Evolutionary conservation across 73 alveolate genomes (phyloP).

Genomic region (Effrenium voratum): DNA sequence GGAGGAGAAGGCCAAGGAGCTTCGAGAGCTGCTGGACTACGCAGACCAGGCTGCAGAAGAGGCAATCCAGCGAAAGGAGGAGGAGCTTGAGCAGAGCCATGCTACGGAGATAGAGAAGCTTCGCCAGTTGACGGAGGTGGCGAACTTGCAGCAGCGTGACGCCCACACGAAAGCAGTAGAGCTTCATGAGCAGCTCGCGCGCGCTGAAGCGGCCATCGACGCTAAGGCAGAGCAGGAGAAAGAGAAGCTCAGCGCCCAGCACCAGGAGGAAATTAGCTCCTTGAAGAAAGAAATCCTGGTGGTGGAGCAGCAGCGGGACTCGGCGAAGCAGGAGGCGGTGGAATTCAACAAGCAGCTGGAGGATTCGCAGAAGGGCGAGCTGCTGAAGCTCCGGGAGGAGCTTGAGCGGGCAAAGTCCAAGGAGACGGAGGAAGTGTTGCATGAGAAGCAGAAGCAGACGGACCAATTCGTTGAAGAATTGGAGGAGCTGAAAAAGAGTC

Average conservation of each 20-base stretch:
- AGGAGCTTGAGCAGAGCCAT: conserved; percentile 55
- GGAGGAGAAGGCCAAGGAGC: conserved; percentile 88
- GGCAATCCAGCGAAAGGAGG: conserved; percentile 50
- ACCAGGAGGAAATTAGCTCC: conserved; percentile 33
- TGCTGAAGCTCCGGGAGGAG: conserved; percentile 38
- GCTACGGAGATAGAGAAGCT: conserved; percentile 28
- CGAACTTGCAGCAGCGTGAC: conserved; percentile 57
- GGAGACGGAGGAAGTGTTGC: conserved; percentile 7
- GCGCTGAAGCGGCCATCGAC: conserved; percentile 75
- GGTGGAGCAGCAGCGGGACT: conserved; percentile 58
- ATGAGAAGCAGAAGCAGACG: conserved; percentile 37
- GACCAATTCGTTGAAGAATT: neutral
- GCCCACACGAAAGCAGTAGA: conserved; percentile 68
- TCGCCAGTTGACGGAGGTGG: conserved; percentile 57
- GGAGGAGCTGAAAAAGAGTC: conserved; percentile 48
- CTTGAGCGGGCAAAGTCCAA: conserved; percentile 49
- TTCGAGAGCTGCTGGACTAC: conserved; percentile 86
- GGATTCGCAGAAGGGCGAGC: conserved; percentile 56
- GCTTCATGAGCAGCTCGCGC: conserved; percentile 52
- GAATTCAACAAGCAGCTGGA: conserved; percentile 71
- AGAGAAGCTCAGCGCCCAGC: conserved; percentile 9
- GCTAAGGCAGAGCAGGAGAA: conserved; percentile 78
- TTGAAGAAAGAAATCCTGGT: conserved; percentile 34
- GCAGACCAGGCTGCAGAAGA: conserved; percentile 91
- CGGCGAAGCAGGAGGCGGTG: conserved; percentile 14